Conservation (phyloP, 192 early-diverging fungal species). For the Coemansia javaensis region DNA sequence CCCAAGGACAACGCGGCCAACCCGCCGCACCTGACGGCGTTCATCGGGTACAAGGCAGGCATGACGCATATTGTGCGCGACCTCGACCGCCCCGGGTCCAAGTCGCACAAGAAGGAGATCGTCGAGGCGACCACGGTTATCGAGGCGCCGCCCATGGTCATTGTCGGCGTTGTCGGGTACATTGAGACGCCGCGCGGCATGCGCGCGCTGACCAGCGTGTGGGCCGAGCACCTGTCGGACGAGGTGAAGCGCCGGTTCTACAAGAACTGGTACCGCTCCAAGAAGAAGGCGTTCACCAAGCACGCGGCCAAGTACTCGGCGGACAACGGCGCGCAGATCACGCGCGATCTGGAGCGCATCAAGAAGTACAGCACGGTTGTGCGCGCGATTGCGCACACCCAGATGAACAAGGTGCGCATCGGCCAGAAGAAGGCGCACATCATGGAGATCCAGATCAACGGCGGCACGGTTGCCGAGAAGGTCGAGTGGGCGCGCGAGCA, state of each 20-base stretch:
- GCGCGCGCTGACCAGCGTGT: slow-evolving; percentile 97
- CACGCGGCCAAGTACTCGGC: slow-evolving; percentile 96
- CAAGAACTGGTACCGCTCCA: slow-evolving; percentile 99
- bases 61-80: slow-evolving; percentile 99
- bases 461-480: slow-evolving; percentile 92
- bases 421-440: slow-evolving; percentile 99
- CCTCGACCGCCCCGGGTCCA: slow-evolving; percentile 97
- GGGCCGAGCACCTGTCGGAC: slow-evolving; percentile 98
- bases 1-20: slow-evolving; percentile 94
- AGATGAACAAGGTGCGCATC: slow-evolving; percentile 90
- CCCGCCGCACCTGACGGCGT: slow-evolving; percentile 97
- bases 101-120: slow-evolving; percentile 99
- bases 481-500: slow-evolving; percentile 95
- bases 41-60: slow-evolving; percentile 99
- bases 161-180: slow-evolving; percentile 99
- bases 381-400: slow-evolving; percentile 97
- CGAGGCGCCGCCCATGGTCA: slow-evolving; percentile 94
- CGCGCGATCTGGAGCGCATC: slow-evolving; percentile 93
- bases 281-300: slow-evolving; percentile 99
- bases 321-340: slow-evolving; percentile 75
- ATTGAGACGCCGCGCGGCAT: slow-evolving; percentile 97
- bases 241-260: slow-evolving; percentile 99
- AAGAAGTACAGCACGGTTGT: slow-evolving; percentile 99
- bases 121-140: slow-evolving; percentile 99
- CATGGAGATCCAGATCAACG: slow-evolving; percentile 99